Evolutionary conservation across 495 filamentous ascomycete genomes (phyloP), one percentile per base, ranked within the genome.

Genomic region (Hypomontagnella submonticulosa): DNA sequence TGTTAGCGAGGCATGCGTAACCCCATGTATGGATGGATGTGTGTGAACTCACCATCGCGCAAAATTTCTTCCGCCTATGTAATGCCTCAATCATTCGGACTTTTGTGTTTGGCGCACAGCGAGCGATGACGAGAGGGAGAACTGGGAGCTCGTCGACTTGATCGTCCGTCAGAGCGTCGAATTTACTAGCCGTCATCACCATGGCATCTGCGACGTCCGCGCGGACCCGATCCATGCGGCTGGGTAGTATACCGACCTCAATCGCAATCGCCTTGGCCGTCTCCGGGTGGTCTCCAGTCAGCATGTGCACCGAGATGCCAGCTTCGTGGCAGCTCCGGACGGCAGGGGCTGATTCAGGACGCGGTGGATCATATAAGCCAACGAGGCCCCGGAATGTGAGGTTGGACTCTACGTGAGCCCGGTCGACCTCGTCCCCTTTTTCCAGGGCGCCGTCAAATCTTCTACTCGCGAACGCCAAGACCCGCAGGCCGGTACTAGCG

Each of bases 231-330:
- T 79, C 73, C 74, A 84, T 82, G 55, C 84, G 80, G 30, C 60
- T 56, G 1, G 87, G 87, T n/a, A 90, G 79, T 56, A 90, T 90
- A 18, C 88, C 88, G 10, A 90, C 86, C 69, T 90, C 81, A 1
- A 78, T 75, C 1, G 88, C 88, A 52, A 91, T 89, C 6, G 88
- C 84, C 33, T 79, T 79, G 1, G 88, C 87, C n/a, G 88, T 90
- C 10, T 85, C 81, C 0, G 83, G 82, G 63, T 89, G 87, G 64
- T 90, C 88, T 58, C 88, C 88, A 10, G 88, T 91, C 1, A 91
- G 81, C 88, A 91, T 91, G 71, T 90, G 88, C 1, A 90, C 88
- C n/a, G 83, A 79, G 42, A 91, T 90, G n/a, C 88, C 88, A 50
- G 88, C 85, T 33, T 77, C 76, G 61, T 88, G 85, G 59, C 88